Conservation (phyloP, 208 protist species). For the Leishmania lainsoni region DNA sequence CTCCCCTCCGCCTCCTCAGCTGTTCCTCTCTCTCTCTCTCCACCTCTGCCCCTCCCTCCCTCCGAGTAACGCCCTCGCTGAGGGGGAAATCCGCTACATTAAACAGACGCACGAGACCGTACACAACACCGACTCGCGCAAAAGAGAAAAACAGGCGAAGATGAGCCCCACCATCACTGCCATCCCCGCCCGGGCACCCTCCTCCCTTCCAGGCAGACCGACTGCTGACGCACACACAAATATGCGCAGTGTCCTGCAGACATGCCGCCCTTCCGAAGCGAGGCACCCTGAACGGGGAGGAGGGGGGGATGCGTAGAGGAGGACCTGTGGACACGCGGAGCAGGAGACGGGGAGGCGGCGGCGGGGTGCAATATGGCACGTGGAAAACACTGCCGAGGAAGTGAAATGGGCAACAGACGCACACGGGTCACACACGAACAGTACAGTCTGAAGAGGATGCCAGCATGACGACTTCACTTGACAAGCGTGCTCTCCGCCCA, state of each 20-base stretch:
- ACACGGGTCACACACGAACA: neutral
- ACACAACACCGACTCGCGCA: neutral
- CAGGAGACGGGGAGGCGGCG: neutral
- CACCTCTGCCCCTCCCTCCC: neutral
- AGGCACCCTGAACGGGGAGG: neutral
- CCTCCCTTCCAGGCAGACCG: neutral
- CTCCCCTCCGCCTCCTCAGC: neutral
- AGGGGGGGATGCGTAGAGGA: neutral
- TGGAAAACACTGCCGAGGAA: neutral
- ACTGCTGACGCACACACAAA: neutral
- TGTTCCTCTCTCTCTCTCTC: neutral
- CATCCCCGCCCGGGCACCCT: neutral
- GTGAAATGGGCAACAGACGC: neutral
- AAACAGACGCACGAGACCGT: constrained; percentile 1
- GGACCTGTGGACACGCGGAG: too few species aligned
- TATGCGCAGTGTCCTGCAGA: neutral
- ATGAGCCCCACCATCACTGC: neutral
- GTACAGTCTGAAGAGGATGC: neutral
- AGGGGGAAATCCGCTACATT: constrained; percentile 7
- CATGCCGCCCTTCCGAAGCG: neutral
- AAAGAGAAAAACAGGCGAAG: neutral
- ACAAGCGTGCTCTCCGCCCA: neutral
- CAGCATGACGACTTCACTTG: neutral
- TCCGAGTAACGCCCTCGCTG: neutral
- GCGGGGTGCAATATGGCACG: neutral